A percentile compares a stretch with the other conserved stretches of the same genome.
Evolutionary conservation across 2,329 filamentous ascomycete genomes (phyloP).

Genomic region (Fonsecaea multimorphosa): DNA sequence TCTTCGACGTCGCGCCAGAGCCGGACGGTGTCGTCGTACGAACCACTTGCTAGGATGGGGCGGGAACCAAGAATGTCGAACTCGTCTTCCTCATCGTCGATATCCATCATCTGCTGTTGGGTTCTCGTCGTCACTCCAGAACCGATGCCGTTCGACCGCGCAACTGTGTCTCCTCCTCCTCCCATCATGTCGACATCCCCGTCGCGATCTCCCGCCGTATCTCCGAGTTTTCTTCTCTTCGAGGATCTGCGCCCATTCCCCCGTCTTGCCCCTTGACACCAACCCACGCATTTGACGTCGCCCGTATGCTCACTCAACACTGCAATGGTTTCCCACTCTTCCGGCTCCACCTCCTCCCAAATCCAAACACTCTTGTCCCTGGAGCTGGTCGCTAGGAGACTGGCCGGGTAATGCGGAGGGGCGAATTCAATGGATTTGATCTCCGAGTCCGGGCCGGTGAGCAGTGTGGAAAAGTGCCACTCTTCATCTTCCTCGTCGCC

Average conservation of each 20-base stretch:
- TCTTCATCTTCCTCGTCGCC: conserved; percentile 73
- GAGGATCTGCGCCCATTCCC: conserved; percentile 19
- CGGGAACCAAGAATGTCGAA: conserved; percentile 33
- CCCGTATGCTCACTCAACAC: conserved; percentile 93
- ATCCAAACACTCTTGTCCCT: conserved; percentile 97
- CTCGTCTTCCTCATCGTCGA: conserved; percentile 28
- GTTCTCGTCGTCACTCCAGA: background rate
- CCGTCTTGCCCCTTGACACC: conserved; percentile 72
- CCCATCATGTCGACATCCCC: conserved; percentile 33
- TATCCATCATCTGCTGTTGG: background rate
- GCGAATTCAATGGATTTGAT: conserved; percentile 78
- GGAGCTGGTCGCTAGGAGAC: conserved; percentile 83
- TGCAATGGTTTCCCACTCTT: conserved; percentile 95
- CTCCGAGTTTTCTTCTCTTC: conserved; percentile 28
- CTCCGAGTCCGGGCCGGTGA: conserved; percentile 95
- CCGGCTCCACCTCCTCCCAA: conserved; percentile 92
- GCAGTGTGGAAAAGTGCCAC: conserved; percentile 88
- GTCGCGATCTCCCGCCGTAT: background rate
- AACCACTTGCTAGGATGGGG: conserved; percentile 84
- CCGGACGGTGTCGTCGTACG: conserved; percentile 90
- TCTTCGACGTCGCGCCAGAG: conserved; percentile 73
- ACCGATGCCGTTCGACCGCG: conserved; percentile 5
- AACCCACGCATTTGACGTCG: conserved; percentile 92
- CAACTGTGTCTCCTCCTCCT: conserved; percentile 13
- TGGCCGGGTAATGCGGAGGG: conserved; percentile 64